Evolutionary conservation across 495 filamentous ascomycete species (phyloP).

Genomic region (Pseudomonodictys pantanalensis): DNA sequence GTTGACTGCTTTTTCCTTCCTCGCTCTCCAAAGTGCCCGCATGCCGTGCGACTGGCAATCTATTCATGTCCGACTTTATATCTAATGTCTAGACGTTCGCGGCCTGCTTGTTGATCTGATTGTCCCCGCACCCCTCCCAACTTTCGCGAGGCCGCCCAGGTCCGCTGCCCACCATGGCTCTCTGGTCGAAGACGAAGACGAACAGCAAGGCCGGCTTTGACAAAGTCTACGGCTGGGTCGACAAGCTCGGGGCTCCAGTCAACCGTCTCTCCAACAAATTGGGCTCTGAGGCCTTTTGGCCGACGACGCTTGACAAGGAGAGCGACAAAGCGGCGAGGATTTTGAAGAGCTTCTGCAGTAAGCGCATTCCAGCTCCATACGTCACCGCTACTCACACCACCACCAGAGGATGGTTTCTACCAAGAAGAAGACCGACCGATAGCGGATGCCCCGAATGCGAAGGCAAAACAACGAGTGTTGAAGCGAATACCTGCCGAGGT

Average conservation of each 20-base stretch:
- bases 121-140: not conserved
- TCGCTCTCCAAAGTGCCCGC: too few relatives aligned
- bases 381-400: constrained; percentile 10
- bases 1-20: constrained; percentile 3
- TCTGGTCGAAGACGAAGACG: constrained; percentile 45
- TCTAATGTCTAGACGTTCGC: constrained; percentile 27
- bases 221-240: constrained; percentile 45
- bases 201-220: constrained; percentile 49
- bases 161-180: constrained; percentile 21
- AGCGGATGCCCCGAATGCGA: constrained; percentile 55
- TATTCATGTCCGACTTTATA: not conserved
- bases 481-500: constrained; percentile 77
- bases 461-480: constrained; percentile 60
- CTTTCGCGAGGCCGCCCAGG: not conserved
- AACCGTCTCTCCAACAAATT: constrained; percentile 71
- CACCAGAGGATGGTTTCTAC: constrained; percentile 59
- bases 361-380: constrained; percentile 18
- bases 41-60: constrained; percentile 12
- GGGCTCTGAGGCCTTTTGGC: constrained; percentile 75
- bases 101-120: constrained; percentile 3
- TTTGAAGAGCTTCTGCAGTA: constrained; percentile 72
- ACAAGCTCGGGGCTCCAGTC: constrained; percentile 60
- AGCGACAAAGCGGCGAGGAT: constrained; percentile 81
- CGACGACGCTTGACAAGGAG: constrained; percentile 74
- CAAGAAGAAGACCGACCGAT: constrained; percentile 44